A percentile compares a stretch with the other conserved stretches of the same genome.
Conservation (phyloP, 2,329 filamentous ascomycete species). For the Phialemonium atrogriseum region DNA sequence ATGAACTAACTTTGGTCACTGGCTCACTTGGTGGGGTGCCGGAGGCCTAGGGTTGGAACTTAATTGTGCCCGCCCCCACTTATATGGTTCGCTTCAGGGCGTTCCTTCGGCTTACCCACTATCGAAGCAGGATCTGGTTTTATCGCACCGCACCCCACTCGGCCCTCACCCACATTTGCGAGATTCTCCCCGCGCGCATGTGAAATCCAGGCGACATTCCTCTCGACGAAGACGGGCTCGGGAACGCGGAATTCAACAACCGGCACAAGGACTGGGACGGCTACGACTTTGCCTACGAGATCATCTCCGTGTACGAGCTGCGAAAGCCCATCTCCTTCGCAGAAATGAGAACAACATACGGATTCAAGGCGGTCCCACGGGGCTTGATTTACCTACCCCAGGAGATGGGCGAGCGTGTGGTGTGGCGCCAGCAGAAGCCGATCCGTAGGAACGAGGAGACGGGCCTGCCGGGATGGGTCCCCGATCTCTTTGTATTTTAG, state of each 20-base stretch:
- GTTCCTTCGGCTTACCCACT: too few relatives aligned
- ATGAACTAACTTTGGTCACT: too few relatives aligned
- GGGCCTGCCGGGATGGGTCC: too few relatives aligned
- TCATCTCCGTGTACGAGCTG: slow-evolving; percentile 15
- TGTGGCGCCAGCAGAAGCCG: slow-evolving; percentile 2
- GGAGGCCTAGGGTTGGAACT: too few relatives aligned
- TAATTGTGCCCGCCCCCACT: too few relatives aligned
- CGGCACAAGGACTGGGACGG: slow-evolving; percentile 15
- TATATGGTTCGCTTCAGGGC: too few relatives aligned
- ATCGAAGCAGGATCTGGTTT: too few relatives aligned
- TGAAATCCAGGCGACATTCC: slow-evolving; percentile 11
- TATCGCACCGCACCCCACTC: slow-evolving; percentile 17
- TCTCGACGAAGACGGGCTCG: slow-evolving; percentile 12
- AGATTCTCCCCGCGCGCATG: slow-evolving; percentile 10
- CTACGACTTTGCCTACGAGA: slow-evolving; percentile 19
- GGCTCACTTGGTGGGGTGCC: too few relatives aligned
- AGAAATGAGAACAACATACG: slow-evolving; percentile 9
- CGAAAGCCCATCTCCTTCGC: slow-evolving; percentile 7
- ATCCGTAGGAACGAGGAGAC: too few relatives aligned
- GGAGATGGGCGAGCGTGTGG: not conserved
- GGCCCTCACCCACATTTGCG: slow-evolving; percentile 17
- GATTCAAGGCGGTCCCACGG: not conserved
- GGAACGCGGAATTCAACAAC: slow-evolving; percentile 18
- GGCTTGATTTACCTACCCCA: slow-evolving; percentile 3
- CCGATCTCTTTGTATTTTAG: too few relatives aligned